These are phyloP conservation scores for Coemansia sp. DNA, from an alignment of 192 early-diverging fungal species.

Conservation along the genomic window DNA sequence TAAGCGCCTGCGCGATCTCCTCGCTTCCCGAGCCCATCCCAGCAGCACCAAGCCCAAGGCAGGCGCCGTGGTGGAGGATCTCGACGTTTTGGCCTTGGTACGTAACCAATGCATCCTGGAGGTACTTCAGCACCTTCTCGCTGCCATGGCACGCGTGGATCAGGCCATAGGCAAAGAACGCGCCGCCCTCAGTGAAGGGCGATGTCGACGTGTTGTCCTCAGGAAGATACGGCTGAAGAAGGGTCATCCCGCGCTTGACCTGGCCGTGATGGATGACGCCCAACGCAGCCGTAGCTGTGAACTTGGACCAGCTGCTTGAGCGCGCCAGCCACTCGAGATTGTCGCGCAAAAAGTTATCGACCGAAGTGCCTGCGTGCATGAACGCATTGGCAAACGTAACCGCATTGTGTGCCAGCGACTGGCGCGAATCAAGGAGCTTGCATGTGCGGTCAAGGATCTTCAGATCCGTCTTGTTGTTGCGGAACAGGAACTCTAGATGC, in stretches of 20 bases:
- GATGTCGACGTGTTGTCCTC: conserved; percentile 83
- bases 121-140: conserved; percentile 73
- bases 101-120: conserved; percentile 77
- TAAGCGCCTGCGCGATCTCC: conserved; percentile 85
- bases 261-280: conserved; percentile 99
- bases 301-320: conserved; percentile 99
- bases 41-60: conserved; percentile 91
- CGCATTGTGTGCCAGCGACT: conserved; percentile 92
- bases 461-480: conserved; percentile 96
- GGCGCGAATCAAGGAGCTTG: conserved; percentile 85
- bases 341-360: conserved; percentile 95
- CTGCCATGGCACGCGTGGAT: conserved; percentile 95
- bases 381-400: conserved; percentile 97
- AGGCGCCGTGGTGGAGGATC: conserved; percentile 95
- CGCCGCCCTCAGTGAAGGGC: conserved; percentile 95
- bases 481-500: conserved; percentile 91
- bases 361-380: conserved; percentile 97
- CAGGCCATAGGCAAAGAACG: conserved; percentile 94
- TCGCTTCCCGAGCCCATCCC: conserved; percentile 94
- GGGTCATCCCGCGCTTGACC: conserved; percentile 72
- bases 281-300: conserved; percentile 94
- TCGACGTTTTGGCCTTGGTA: conserved; percentile 69
- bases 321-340: conserved; percentile 97
- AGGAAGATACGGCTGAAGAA: conserved; percentile 93
- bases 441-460: conserved; percentile 91